phyloP scores from a whole-genome alignment of 306 rosid species.

The Rosa rugosa region DNA sequence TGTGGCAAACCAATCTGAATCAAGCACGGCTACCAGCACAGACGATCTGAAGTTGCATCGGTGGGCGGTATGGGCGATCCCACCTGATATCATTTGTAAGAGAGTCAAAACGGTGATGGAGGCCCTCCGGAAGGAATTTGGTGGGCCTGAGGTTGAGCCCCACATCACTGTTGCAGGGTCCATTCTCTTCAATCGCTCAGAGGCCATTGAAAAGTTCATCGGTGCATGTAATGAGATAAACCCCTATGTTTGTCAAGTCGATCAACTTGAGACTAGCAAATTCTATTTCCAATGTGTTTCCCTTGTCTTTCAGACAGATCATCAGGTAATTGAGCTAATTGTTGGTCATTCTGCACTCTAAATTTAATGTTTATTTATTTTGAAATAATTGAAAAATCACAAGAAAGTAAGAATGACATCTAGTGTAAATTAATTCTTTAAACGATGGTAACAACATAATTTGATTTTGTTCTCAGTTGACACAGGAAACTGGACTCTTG shows the following conservation, averaged over 20 bases:
- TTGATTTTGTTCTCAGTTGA: neutral
- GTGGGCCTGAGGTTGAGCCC: slow-evolving; percentile 70
- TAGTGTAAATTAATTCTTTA: too few species aligned
- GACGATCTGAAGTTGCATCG: neutral
- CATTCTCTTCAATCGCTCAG: neutral
- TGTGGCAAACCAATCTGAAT: neutral
- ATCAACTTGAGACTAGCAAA: neutral
- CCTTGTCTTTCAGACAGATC: neutral
- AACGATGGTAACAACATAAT: too few species aligned
- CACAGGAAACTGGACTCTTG: neutral
- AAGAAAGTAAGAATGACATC: too few species aligned
- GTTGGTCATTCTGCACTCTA: neutral
- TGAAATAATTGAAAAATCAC: neutral
- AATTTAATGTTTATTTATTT: too few species aligned
- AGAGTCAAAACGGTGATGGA: slow-evolving; percentile 50
- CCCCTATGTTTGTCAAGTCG: neutral
- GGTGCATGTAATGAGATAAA: neutral
- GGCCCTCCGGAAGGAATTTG: slow-evolving; percentile 59
- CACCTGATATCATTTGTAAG: slow-evolving; percentile 51
- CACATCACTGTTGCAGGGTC: slow-evolving; percentile 80
- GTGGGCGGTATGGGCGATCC: slow-evolving; percentile 75
- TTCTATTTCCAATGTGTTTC: slow-evolving; percentile 6
- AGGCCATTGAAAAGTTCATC: neutral
- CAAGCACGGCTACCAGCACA: neutral
- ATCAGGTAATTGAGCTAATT: neutral